Conservation (phyloP, 352 stramenopile species). For the Globisporangium cederbergense region DNA sequence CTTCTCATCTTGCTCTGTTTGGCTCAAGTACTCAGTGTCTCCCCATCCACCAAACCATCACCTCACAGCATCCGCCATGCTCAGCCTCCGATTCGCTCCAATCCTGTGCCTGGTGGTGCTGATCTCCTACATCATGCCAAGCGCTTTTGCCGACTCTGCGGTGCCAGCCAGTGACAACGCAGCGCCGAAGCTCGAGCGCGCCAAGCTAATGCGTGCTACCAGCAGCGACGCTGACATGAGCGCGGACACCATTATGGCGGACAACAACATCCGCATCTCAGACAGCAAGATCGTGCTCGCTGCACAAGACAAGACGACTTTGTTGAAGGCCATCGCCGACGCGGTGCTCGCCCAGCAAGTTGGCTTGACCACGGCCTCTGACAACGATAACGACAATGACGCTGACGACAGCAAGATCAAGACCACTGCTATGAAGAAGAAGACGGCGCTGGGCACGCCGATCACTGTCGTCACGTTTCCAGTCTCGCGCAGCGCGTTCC, state of each 20-base stretch:
- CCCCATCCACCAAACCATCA: background rate
- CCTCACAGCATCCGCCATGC: background rate
- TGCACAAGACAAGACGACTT: background rate
- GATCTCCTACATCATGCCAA: background rate
- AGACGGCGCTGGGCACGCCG: background rate
- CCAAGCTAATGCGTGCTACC: too few relatives aligned
- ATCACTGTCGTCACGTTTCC: background rate
- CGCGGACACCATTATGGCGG: background rate
- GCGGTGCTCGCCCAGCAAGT: conserved; percentile 1
- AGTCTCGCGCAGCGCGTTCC: conserved; percentile 2
- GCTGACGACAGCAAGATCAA: background rate
- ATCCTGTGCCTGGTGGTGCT: background rate
- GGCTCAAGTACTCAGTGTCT: background rate
- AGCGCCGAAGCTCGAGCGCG: background rate
- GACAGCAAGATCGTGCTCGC: conserved; percentile 7
- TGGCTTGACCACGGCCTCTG: background rate
- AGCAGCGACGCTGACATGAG: background rate
- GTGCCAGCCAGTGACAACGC: background rate
- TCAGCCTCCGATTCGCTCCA: background rate
- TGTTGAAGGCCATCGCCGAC: conserved; percentile 5
- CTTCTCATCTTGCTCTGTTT: background rate
- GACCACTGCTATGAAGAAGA: background rate
- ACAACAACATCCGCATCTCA: conserved; percentile 11
- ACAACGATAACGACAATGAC: background rate
- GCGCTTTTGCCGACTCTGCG: background rate